Evolutionary conservation across 129 eudicot genomes (phyloP), one percentile per base, ranked within the genome.

Genomic region (Flaveria brownii): DNA sequence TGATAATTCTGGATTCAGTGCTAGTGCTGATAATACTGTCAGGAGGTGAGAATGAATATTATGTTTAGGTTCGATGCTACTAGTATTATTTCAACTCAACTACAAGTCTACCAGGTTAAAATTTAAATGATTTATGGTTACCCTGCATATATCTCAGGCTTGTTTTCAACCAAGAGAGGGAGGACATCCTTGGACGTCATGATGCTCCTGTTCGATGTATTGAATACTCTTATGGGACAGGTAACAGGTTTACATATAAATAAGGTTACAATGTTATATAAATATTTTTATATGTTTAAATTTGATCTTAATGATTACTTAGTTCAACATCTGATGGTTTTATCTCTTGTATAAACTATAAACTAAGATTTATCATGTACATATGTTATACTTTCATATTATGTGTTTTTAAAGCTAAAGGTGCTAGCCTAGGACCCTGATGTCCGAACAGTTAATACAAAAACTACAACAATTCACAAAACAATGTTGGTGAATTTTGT

Each of bases 151-250:
- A 69, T 84, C 64, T 72, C 88, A 94, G 98, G 93, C 88, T 94
- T 30, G 90, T 88, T 62, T 94, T 94, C 77, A 90, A 84, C 78
- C 65, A 82, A 22, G 92, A 86, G 61, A 86, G 87, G 82, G 98
- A 94, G 81, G 98, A 91, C 83, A 73, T 91, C 61, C 84, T 94
- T 87, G 98, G 97, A 70, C 81, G 76, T 36, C 97, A 93, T 72
- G 97, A 90, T 80, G 96, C 96, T 66, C 97, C 96, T 76, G 97
- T 93, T 55, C 95, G 98, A 42, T 93, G 97, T 52, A 71, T 93
- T 73, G 98, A 93, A 33, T 93, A 90, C 80, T 93, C 98, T 26
- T 90, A 90, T 55, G 90, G 91, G 28, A 93, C 98, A 69, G 98
- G 98, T 66, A 66, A 66, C 16, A 16, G 25, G 50, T 18, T 66